A percentile compares a stretch with the other conserved stretches of the same genome.
Conservation (phyloP, 176 grass and related monocot genomes). For the Coix lacrymajobi region DNA sequence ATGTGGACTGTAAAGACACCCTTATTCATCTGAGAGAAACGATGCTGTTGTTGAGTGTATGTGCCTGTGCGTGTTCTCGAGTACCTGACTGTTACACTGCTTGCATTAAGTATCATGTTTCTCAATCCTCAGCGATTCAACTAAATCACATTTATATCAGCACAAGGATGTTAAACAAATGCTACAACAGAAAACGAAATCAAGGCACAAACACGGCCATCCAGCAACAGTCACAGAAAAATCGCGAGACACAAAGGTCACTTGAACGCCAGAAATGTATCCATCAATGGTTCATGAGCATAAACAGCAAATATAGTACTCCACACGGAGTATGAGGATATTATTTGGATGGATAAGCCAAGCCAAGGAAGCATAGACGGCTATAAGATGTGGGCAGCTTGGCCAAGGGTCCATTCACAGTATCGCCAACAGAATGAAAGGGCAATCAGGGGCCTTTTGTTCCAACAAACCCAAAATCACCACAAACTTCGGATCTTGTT, state of each 20-base stretch:
- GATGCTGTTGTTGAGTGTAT: not conserved
- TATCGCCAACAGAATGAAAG: not conserved
- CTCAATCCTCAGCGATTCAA: not conserved
- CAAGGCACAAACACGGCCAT: not conserved
- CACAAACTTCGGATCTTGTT: constrained; percentile 31
- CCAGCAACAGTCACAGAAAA: not conserved
- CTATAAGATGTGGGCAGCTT: not conserved
- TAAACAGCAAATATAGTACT: not conserved
- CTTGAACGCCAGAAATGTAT: not conserved
- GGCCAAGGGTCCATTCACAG: constrained; percentile 17
- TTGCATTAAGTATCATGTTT: not conserved
- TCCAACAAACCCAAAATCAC: constrained; percentile 37
- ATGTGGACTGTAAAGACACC: not conserved
- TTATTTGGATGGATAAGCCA: constrained; percentile 4
- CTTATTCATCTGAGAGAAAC: not conserved
- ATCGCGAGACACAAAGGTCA: not conserved
- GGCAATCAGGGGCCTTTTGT: not conserved
- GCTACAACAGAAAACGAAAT: not conserved
- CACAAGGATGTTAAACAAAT: not conserved
- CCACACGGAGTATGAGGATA: not conserved
- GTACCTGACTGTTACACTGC: not conserved
- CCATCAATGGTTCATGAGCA: not conserved
- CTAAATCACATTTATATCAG: not conserved
- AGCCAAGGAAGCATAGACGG: not conserved
- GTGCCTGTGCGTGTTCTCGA: not conserved